Evolutionary conservation across 2,329 filamentous ascomycete genomes (phyloP).

Genomic region (Pseudocercospora vitis): DNA sequence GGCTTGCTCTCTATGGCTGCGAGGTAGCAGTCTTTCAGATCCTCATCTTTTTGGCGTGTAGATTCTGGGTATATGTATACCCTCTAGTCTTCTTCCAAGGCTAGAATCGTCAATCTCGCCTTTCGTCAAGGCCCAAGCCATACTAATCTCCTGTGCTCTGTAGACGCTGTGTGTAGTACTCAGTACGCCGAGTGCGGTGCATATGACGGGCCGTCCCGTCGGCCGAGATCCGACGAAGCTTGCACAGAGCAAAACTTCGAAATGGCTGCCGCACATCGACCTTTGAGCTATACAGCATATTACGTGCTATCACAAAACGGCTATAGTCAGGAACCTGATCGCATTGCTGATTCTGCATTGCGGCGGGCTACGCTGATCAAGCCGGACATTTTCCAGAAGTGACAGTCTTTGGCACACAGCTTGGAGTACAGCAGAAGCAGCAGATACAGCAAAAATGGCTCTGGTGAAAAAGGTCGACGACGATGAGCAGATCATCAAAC

Average conservation of each 20-base stretch:
- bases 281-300: neutral
- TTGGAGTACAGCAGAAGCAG: neutral
- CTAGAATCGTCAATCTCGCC: too few species aligned
- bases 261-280: too few species aligned
- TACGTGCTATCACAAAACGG: constrained; percentile 15
- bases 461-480: constrained; percentile 38
- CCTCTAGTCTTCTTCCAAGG: too few species aligned
- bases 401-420: neutral
- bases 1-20: too few species aligned
- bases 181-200: too few species aligned
- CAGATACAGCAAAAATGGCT: constrained; percentile 44
- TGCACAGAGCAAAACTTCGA: neutral
- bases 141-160: too few species aligned
- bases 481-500: constrained; percentile 70
- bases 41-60: too few species aligned
- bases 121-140: too few species aligned
- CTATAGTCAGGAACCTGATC: constrained; percentile 21
- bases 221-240: constrained; percentile 1
- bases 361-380: constrained; percentile 21
- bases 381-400: constrained; percentile 15
- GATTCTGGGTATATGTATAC: too few species aligned
- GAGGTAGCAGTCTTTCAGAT: too few species aligned
- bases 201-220: neutral
- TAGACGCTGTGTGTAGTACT: too few species aligned
- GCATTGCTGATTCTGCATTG: constrained; percentile 18